phyloP scores from a whole-genome alignment of 139 green algal species.

The Yamagishiella unicocca region DNA sequence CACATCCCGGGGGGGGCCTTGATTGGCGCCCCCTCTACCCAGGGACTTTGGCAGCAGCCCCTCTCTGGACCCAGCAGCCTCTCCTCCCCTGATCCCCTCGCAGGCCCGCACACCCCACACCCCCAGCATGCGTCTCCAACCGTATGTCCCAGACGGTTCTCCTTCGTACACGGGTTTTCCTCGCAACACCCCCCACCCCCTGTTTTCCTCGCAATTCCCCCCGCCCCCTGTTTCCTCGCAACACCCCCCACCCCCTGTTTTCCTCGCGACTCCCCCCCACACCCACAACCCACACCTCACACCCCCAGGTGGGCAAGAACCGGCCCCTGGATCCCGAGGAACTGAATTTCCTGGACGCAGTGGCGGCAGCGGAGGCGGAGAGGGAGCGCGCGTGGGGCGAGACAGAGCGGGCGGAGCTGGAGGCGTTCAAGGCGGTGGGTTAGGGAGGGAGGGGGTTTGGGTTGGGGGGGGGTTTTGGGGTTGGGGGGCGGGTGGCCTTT shows the following conservation, averaged over 20 bases:
- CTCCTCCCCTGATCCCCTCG: too few relatives aligned
- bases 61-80: too few relatives aligned
- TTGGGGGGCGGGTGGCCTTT: neutral
- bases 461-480: neutral
- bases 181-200: neutral
- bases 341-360: constrained; percentile 77
- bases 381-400: constrained; percentile 28
- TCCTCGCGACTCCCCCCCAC: neutral
- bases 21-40: neutral
- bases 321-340: constrained; percentile 88
- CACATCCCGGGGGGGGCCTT: too few relatives aligned
- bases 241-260: neutral
- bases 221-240: neutral
- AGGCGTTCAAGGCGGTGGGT: constrained; percentile 71
- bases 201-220: neutral
- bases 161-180: neutral
- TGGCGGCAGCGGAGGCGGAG: constrained; percentile 59
- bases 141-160: neutral
- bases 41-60: too few relatives aligned
- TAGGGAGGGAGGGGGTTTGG: too few relatives aligned
- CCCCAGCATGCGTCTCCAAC: neutral
- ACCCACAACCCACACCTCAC: neutral
- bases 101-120: too few relatives aligned
- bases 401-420: constrained; percentile 72
- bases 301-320: constrained; percentile 77